Evolutionary conservation across 768 basidiomycete species (phyloP).

Genomic region (Hortiboletus campestris): DNA sequence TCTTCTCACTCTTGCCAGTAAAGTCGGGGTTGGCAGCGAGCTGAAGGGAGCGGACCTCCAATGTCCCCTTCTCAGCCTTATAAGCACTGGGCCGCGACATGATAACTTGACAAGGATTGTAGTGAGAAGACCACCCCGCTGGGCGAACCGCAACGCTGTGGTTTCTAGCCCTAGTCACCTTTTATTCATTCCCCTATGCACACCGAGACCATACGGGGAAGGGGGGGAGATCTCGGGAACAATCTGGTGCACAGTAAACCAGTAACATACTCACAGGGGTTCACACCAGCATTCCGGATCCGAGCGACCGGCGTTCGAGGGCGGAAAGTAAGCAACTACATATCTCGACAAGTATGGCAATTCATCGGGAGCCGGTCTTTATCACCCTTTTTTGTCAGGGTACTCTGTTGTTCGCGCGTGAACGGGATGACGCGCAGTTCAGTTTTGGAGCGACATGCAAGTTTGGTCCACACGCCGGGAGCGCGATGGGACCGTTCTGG

Average conservation of each 20-base stretch:
- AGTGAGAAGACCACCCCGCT: slow-evolving; percentile 15
- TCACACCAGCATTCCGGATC: slow-evolving; percentile 13
- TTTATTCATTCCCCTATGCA: slow-evolving; percentile 21
- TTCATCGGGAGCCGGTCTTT: slow-evolving; percentile 14
- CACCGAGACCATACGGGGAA: slow-evolving; percentile 11
- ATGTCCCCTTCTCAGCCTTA: slow-evolving; percentile 57
- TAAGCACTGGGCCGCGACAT: slow-evolving; percentile 50
- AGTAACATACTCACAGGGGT: slow-evolving; percentile 9
- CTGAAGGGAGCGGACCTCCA: slow-evolving; percentile 42
- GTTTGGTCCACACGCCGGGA: not conserved
- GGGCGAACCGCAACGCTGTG: slow-evolving; percentile 1
- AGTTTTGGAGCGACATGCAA: not conserved
- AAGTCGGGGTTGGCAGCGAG: slow-evolving; percentile 28
- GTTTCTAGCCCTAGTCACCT: not conserved
- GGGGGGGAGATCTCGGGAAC: slow-evolving; percentile 5
- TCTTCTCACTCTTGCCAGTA: slow-evolving; percentile 41
- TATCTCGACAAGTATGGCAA: not conserved
- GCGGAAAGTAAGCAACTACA: not conserved
- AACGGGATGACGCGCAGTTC: not conserved
- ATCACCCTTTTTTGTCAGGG: slow-evolving; percentile 2
- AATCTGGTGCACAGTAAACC: not conserved
- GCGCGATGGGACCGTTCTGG: not conserved
- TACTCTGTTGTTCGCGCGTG: not conserved
- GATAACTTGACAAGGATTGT: not conserved
- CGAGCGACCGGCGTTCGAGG: slow-evolving; percentile 11